phyloP scores from a whole-genome alignment of 129 eudicot genomes.

The Lactuca saligna region DNA sequence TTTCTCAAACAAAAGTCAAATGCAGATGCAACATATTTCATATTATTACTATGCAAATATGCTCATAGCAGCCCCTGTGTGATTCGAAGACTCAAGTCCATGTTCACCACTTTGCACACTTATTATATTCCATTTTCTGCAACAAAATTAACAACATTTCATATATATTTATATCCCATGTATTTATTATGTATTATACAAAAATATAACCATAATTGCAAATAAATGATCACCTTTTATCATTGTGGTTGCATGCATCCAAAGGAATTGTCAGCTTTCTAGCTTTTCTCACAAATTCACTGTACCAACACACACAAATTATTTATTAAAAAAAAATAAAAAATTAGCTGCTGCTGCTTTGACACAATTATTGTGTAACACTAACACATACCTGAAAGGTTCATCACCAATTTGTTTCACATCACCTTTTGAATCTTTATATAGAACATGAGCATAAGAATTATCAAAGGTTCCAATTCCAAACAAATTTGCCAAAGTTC shows the following conservation, averaged over 20 bases:
- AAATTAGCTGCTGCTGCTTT: constrained; percentile 1
- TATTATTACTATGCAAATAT: constrained; percentile 46
- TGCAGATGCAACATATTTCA: background rate
- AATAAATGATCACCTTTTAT: constrained; percentile 46
- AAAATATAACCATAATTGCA: background rate
- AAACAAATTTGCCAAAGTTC: constrained; percentile 57
- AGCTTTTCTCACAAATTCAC: constrained; percentile 57
- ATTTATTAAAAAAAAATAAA: background rate
- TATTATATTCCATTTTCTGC: constrained; percentile 56
- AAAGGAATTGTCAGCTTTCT: constrained; percentile 54
- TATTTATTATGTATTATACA: background rate
- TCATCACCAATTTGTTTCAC: constrained; percentile 65
- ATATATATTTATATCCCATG: background rate
- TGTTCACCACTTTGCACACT: constrained; percentile 51
- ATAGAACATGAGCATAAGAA: constrained; percentile 41
- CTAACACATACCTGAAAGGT: constrained; percentile 62
- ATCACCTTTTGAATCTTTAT: constrained; percentile 56
- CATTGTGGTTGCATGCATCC: constrained; percentile 41
- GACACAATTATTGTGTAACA: background rate
- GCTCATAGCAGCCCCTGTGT: constrained; percentile 54
- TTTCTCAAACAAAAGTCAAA: constrained; percentile 12
- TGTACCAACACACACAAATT: constrained; percentile 27
- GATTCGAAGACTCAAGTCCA: constrained; percentile 62
- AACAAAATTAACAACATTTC: background rate
- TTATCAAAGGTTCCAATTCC: constrained; percentile 48